A percentile compares a stretch with the other conserved stretches of the same genome.
Evolutionary conservation across 345 rosid genomes (phyloP).

Genomic region (Pugionium dolabratum): DNA sequence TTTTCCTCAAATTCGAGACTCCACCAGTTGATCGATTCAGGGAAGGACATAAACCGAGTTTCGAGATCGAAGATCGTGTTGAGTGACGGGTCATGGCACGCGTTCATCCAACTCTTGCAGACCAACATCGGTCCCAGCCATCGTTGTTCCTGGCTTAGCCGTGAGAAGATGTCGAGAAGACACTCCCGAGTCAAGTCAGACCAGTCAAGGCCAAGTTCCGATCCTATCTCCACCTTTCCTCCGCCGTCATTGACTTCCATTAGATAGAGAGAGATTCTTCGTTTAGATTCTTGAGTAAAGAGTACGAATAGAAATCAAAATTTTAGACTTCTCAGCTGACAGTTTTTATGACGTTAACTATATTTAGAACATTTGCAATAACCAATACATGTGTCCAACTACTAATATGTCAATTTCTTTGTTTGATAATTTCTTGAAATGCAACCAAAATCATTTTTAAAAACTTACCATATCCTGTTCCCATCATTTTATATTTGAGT

Average conservation of each 20-base stretch:
- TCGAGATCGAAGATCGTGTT: constrained; percentile 62
- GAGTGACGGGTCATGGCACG: constrained; percentile 64
- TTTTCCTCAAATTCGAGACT: constrained; percentile 57
- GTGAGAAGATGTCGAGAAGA: constrained; percentile 63
- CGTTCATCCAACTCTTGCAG: constrained; percentile 65
- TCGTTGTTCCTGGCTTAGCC: constrained; percentile 57
- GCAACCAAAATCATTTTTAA: too few species aligned
- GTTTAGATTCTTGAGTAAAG: too few species aligned
- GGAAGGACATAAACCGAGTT: constrained; percentile 47
- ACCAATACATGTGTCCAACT: too few species aligned
- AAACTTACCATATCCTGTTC: neutral
- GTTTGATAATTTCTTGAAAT: too few species aligned
- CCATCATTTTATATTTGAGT: neutral
- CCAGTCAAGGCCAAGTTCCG: constrained; percentile 50
- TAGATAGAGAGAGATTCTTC: neutral
- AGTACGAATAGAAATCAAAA: too few species aligned
- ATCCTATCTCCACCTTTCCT: constrained; percentile 20
- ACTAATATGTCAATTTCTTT: too few species aligned
- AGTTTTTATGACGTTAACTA: too few species aligned
- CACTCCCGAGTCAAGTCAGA: constrained; percentile 69
- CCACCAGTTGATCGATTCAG: constrained; percentile 67
- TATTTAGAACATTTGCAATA: too few species aligned
- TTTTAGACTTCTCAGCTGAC: too few species aligned
- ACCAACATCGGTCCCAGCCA: constrained; percentile 70
- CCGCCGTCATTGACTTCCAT: constrained; percentile 10